Conservation (phyloP, 2,329 filamentous ascomycete species). For the Nectriaceae sp. region DNA sequence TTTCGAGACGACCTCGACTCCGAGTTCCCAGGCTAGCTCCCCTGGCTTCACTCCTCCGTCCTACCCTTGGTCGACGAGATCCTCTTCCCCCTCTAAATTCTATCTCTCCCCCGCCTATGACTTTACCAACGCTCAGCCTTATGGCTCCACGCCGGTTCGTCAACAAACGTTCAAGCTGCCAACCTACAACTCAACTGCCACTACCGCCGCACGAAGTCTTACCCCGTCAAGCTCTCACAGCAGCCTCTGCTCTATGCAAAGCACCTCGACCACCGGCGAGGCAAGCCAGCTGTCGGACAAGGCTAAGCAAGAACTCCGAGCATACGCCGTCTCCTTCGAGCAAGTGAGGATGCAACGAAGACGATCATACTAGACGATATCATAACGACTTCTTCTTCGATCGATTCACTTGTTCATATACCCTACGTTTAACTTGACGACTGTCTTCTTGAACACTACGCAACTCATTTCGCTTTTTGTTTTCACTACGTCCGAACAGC, state of each 20-base stretch:
- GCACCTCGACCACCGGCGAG: slow-evolving; percentile 57
- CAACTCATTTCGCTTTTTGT: slow-evolving; percentile 36
- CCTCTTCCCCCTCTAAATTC: slow-evolving; percentile 49
- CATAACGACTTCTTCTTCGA: slow-evolving; percentile 4
- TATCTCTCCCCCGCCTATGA: slow-evolving; percentile 75
- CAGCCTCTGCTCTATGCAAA: slow-evolving; percentile 79
- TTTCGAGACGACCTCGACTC: slow-evolving; percentile 69
- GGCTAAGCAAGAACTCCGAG: slow-evolving; percentile 76
- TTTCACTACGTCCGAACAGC: slow-evolving; percentile 18
- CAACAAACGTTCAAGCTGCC: slow-evolving; percentile 28
- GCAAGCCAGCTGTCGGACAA: slow-evolving; percentile 68
- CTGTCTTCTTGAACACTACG: slow-evolving; percentile 21
- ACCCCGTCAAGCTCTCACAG: slow-evolving; percentile 79
- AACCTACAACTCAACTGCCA: slow-evolving; percentile 21
- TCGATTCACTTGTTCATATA: slow-evolving; percentile 11
- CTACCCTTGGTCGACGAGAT: slow-evolving; percentile 50
- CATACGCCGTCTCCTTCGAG: slow-evolving; percentile 88
- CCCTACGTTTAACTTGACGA: slow-evolving; percentile 12
- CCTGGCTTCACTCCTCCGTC: slow-evolving; percentile 53
- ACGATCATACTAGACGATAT: slow-evolving; percentile 52
- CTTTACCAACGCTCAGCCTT: slow-evolving; percentile 66
- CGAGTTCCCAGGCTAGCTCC: slow-evolving; percentile 60
- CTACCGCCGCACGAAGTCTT: slow-evolving; percentile 43
- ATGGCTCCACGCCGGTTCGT: slow-evolving; percentile 51
- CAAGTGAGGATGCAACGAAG: slow-evolving; percentile 66